phyloP scores from a whole-genome alignment of 495 filamentous ascomycete species.

The Penicillium steckii region DNA sequence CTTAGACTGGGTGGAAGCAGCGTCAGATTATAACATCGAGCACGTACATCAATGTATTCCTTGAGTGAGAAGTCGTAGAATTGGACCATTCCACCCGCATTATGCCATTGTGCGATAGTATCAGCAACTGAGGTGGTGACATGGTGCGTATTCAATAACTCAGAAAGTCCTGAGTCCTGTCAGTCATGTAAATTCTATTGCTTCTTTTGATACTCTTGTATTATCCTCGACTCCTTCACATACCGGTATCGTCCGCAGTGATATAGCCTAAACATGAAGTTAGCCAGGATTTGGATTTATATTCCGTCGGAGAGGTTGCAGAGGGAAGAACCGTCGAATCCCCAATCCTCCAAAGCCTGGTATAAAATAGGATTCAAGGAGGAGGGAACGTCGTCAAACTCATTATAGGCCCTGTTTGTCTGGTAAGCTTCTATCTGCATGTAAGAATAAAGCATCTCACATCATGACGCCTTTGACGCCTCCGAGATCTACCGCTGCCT shows the following conservation, averaged over 20 bases:
- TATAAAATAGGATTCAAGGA: slow-evolving; percentile 9
- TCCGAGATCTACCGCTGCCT: slow-evolving; percentile 9
- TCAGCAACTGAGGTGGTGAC: slow-evolving; percentile 11
- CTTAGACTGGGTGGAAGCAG: background rate
- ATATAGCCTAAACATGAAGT: background rate
- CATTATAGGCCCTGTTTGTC: slow-evolving; percentile 8
- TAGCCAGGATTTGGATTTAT: background rate
- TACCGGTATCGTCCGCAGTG: slow-evolving; percentile 9
- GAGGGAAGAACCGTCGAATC: slow-evolving; percentile 4
- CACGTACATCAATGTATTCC: slow-evolving; percentile 5
- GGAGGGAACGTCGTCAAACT: slow-evolving; percentile 12
- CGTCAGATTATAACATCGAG: background rate
- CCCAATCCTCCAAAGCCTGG: slow-evolving; percentile 8
- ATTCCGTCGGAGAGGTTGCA: no score
- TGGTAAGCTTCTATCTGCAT: background rate
- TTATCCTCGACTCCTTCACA: background rate
- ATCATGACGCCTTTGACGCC: slow-evolving; percentile 14
- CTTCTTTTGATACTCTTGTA: no score
- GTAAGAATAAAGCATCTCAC: background rate
- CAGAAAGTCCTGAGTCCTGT: background rate
- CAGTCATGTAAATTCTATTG: no score
- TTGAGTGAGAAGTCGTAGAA: slow-evolving; percentile 9
- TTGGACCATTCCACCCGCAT: slow-evolving; percentile 9
- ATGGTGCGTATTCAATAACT: slow-evolving; percentile 6
- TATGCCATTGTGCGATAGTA: slow-evolving; percentile 11